These are phyloP conservation scores for Pleochaeta shiraiana DNA, from an alignment of 2,329 filamentous ascomycete genomes.

Conservation along the genomic window DNA sequence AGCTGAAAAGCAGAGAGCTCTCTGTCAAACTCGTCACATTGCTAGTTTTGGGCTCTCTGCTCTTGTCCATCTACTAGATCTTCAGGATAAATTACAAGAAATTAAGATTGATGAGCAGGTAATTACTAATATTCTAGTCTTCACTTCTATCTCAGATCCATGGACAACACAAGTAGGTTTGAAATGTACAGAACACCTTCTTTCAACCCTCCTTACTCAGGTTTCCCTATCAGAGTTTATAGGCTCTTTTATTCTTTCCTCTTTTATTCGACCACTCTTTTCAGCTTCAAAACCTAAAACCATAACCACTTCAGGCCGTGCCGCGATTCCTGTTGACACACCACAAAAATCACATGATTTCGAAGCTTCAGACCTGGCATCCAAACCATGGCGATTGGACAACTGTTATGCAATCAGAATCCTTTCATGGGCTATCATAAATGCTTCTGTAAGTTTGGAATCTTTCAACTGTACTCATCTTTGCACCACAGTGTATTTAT, in stretches of 20 bases:
- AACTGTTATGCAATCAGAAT: conserved; percentile 29
- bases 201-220: conserved; percentile 14
- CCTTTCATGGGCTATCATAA: conserved; percentile 36
- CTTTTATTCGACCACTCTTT: conserved; percentile 47
- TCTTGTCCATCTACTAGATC: conserved; percentile 6
- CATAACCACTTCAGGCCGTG: conserved; percentile 35
- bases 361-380: conserved; percentile 19
- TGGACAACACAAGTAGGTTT: conserved; percentile 21
- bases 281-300: conserved; percentile 28
- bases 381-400: conserved; percentile 39
- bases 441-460: conserved; percentile 25
- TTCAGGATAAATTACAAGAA: background rate
- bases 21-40: conserved; percentile 8
- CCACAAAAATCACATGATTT: conserved; percentile 20
- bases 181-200: conserved; percentile 17
- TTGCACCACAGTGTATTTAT: background rate
- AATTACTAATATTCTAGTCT: conserved; percentile 19
- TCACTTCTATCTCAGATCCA: conserved; percentile 17
- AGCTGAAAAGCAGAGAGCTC: conserved; percentile 5
- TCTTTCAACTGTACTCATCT: background rate
- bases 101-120: conserved; percentile 5
- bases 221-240: conserved; percentile 21
- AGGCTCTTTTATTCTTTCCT: conserved; percentile 33
- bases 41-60: conserved; percentile 8
- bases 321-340: conserved; percentile 24